Evolutionary conservation across 345 rosid species (phyloP), one percentile per base, ranked within the genome.

Genomic region (Bruguiera sexangula): DNA sequence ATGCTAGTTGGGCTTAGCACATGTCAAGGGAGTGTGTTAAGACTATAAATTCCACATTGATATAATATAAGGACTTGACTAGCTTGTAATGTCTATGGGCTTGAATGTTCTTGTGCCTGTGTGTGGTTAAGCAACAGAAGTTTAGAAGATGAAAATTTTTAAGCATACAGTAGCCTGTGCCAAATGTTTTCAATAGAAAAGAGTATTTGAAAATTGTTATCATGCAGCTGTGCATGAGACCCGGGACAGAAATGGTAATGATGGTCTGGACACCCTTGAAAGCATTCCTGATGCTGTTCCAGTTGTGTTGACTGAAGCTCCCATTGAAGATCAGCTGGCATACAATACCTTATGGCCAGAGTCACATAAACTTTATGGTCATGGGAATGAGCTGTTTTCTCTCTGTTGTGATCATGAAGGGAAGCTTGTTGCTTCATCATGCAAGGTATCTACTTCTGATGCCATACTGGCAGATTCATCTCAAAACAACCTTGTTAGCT

Each of bases 211-310:
- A 32, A 10, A 43, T 36, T 50, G 67, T 78, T 71, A 39, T 69
- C 68, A 8, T 78, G 79, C 86, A 95, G 97, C 97, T 80, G 73
- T 82, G 29, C 82, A 68, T 53, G 88, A 85, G 72, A 73, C 74
- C 29, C 51, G 53, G 37, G 82, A 86, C 36, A 81, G 81, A 81
- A 81, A 75, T 58, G 81, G 81, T 6, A 85, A 71, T 68, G 89
- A 86, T 67, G 89, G 92, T 78, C 39, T 88, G 29, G 92, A 95
- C 64, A 85, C 96, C 78, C 86, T 92, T 50, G 96, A 92, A 87
- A 86, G 89, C 16, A 82, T 95, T 80, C 97, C 97, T 26, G 96
- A 95, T 84, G 96, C 99, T 7, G 86, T 88, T 85, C 99, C 99
- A 24, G 86, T 79, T 62, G 89, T 84, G 68, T 83, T 95, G 68